phyloP scores from a whole-genome alignment of 495 filamentous ascomycete genomes.

The Penicillium ochrochloron region DNA sequence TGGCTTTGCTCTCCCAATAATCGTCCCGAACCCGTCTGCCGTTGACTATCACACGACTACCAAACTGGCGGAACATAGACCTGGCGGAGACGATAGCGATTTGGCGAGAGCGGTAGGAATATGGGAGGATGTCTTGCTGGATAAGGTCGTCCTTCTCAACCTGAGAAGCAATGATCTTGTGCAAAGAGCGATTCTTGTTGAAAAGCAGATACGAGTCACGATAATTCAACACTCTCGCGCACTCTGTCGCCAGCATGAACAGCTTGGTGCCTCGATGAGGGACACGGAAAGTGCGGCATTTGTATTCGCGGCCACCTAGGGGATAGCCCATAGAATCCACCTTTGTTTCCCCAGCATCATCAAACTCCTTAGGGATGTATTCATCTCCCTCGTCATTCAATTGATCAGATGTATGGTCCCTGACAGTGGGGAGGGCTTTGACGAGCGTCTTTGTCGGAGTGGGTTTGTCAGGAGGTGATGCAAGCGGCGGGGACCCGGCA shows the following conservation, averaged over 20 bases:
- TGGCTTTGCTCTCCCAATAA: conserved; percentile 97
- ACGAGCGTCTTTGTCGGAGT: conserved; percentile 88
- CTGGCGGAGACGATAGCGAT: conserved; percentile 98
- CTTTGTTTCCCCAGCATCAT: conserved; percentile 92
- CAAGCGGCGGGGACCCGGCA: conserved; percentile 64
- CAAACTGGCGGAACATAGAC: conserved; percentile 99
- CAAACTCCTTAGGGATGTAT: conserved; percentile 91
- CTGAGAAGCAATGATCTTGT: conserved; percentile 98
- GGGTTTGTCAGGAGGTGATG: conserved; percentile 78
- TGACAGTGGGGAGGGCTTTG: conserved; percentile 93
- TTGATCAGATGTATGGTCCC: conserved; percentile 97
- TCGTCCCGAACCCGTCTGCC: conserved; percentile 93
- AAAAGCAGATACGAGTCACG: conserved; percentile 97
- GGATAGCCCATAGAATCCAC: conserved; percentile 81
- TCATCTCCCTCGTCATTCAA: conserved; percentile 91
- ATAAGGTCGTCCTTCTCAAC: conserved; percentile 97
- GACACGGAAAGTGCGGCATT: conserved; percentile 91
- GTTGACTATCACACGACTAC: conserved; percentile 88
- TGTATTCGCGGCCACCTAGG: conserved; percentile 82
- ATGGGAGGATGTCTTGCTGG: conserved; percentile 90
- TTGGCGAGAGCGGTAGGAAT: conserved; percentile 96
- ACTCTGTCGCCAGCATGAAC: conserved; percentile 99
- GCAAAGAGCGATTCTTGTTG: conserved; percentile 97
- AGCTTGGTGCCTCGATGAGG: conserved; percentile 88
- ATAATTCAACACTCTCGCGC: conserved; percentile 91